Conservation (phyloP, 1,139 yeast species). For the Magnusiomyces tetraspermus region DNA sequence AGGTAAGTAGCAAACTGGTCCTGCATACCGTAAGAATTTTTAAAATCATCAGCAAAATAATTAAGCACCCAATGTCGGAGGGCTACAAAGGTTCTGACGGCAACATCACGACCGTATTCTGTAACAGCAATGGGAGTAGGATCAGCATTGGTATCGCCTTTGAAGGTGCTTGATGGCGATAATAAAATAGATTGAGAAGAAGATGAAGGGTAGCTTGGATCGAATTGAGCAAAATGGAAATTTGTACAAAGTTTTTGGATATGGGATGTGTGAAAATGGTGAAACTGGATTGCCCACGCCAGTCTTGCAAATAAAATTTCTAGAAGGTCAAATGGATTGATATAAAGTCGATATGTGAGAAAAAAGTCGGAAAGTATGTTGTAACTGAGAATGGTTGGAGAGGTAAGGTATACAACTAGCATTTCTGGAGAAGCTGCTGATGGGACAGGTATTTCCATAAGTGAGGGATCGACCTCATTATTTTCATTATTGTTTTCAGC, state of each 20-base stretch:
- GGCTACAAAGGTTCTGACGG: constrained; percentile 80
- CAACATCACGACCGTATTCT: constrained; percentile 53
- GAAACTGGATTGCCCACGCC: constrained; percentile 52
- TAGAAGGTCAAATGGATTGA: constrained; percentile 48
- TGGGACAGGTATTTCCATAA: neutral
- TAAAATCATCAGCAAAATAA: constrained; percentile 36
- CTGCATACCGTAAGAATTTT: constrained; percentile 30
- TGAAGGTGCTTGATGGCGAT: no score
- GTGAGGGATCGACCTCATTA: no score
- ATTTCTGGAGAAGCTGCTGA: constrained; percentile 34
- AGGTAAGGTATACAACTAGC: constrained; percentile 62
- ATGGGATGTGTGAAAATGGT: constrained; percentile 10
- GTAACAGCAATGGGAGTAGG: neutral
- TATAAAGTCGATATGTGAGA: constrained; percentile 67
- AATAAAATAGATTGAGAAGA: no score
- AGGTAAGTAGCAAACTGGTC: constrained; percentile 24
- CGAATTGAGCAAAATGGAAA: constrained; percentile 17
- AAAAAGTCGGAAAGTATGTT: constrained; percentile 75
- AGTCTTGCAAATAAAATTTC: constrained; percentile 55
- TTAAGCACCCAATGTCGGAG: constrained; percentile 80
- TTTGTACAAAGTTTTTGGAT: no score
- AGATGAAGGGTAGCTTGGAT: neutral
- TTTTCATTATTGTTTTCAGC: no score
- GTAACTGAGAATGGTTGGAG: constrained; percentile 73
- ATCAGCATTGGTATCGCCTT: no score